Evolutionary conservation across 2,329 filamentous ascomycete species (phyloP).

Genomic region (Ophiostoma perfectum): DNA sequence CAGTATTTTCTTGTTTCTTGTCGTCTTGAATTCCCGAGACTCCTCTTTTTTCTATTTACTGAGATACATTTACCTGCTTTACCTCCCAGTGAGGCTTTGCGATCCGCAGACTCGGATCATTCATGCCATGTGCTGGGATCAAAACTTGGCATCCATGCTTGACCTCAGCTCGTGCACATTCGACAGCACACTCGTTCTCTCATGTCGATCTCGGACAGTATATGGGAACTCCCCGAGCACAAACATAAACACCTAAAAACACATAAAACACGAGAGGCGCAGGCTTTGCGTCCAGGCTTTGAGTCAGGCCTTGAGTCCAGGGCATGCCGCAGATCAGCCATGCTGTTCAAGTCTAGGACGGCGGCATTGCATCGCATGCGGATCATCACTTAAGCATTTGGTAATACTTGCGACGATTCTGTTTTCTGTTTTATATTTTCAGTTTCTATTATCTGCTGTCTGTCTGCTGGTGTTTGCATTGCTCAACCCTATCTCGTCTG

Average conservation of each 20-base stretch:
- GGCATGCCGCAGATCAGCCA: not conserved
- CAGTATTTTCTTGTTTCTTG: no score
- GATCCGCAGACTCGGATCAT: not conserved
- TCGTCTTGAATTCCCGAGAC: no score
- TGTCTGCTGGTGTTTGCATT: not conserved
- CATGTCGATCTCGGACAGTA: slow-evolving; percentile 4
- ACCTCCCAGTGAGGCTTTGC: not conserved
- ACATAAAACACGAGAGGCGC: not conserved
- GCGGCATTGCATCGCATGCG: not conserved
- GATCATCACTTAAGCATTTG: not conserved
- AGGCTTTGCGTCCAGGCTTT: not conserved
- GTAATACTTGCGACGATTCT: no score
- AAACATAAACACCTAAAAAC: not conserved
- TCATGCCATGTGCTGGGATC: not conserved
- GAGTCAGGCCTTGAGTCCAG: not conserved
- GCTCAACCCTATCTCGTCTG: not conserved
- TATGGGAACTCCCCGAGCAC: not conserved
- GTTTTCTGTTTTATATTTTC: no score
- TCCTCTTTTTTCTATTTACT: not conserved
- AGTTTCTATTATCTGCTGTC: no score
- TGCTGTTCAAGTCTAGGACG: no score
- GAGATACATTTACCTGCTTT: not conserved
- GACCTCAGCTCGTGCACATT: not conserved
- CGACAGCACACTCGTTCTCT: not conserved
- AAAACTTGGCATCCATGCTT: not conserved